Base-by-base conservation (phyloP, 768 basidiomycete genomes). In the Phylloporus rhodoxanthus region DNA sequence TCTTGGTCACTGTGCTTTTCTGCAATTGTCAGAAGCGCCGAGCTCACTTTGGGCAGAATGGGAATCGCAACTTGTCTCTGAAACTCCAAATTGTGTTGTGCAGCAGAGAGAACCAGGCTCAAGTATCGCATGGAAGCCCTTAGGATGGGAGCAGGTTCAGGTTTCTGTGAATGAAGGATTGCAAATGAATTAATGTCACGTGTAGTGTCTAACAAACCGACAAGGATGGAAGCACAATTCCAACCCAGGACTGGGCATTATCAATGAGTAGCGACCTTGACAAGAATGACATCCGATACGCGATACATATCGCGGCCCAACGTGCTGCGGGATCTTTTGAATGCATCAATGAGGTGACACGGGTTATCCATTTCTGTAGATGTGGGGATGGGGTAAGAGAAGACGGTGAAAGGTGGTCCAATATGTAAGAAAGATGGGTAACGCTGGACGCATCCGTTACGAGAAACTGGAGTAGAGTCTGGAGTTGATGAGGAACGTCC, bases 291-390 rank as follows among this genome's bases (percentile, higher is more conserved):
- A 83, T 84, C 55, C 79, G 81, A 56, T 82, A 71, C 1, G 90
- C 89, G 41, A 91, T 66, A 57, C 80, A 86, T 29, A 91, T 71
- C 8, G 87, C 90, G 19, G 85, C 82, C 90, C 90, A 92, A 50
- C 85, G 78, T 45, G 79, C 81, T 36, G 79, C 83, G n/a, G 81
- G 61, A 57, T 87, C 81, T 69, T 86, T 89, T 15, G 90, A 83
- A 60, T 85, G 84, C 43, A 91, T 71, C 45, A 91, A 70, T 3
- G 88, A 81, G 56, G 79, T 81, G 53, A 91, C 71, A 49, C 89
- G 77, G n/a, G 78, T 72, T 11, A 75, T 72, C 88, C 88, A 92
- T 75, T 88, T 89, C 48, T 79, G 70, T 9, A 81, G 70, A 61
- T 90, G 83, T 3, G 81, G 57, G 3, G 87, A 88, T 1, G 85